These are phyloP conservation scores for Penicillium longicatenatum DNA, from an alignment of 495 filamentous ascomycete genomes.

Conservation along the genomic window DNA sequence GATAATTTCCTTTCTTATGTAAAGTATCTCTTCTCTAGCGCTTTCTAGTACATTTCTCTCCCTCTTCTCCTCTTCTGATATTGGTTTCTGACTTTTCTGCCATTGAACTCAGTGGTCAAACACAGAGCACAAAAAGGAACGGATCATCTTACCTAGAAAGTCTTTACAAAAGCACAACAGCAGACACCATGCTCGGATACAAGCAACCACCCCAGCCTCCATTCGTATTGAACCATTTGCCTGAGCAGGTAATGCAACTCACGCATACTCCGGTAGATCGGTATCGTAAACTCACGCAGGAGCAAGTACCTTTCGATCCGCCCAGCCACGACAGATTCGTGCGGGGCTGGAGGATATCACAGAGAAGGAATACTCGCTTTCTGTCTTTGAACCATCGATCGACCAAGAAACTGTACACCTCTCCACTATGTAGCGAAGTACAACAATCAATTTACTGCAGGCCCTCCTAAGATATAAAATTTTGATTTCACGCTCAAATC, in stretches of 20 bases:
- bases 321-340: too few species aligned
- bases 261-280: too few species aligned
- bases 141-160: not conserved
- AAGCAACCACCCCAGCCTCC: not conserved
- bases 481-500: too few species aligned
- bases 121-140: not conserved
- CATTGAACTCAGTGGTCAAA: not conserved
- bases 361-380: too few species aligned
- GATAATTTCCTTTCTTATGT: not conserved
- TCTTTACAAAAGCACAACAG: not conserved
- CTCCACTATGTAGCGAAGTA: too few species aligned
- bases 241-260: conserved; percentile 2
- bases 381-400: too few species aligned
- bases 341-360: too few species aligned
- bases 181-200: not conserved
- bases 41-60: not conserved
- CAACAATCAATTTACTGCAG: too few species aligned
- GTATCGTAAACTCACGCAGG: too few species aligned
- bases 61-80: not conserved
- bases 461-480: too few species aligned
- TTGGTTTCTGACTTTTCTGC: not conserved
- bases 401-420: too few species aligned
- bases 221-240: not conserved
- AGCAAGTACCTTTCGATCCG: too few species aligned
- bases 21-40: not conserved